phyloP scores from a whole-genome alignment of 495 filamentous ascomycete species.

The Trichoderma gamsii region DNA sequence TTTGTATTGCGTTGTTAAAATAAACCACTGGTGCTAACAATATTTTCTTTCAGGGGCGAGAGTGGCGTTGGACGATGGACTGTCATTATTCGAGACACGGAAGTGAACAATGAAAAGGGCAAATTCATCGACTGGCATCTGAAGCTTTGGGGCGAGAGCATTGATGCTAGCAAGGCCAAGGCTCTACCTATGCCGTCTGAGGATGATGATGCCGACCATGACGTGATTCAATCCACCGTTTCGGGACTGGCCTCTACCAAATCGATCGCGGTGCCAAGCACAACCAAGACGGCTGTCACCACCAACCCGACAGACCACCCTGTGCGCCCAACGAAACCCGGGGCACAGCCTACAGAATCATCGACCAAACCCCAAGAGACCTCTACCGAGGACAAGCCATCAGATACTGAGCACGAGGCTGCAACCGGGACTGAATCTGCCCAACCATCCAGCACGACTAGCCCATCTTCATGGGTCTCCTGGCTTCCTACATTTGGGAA shows the following conservation, averaged over 20 bases:
- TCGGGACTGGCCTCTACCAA: conserved; percentile 37
- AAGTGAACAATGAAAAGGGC: conserved; percentile 68
- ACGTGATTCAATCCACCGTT: conserved; percentile 41
- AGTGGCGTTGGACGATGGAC: conserved; percentile 83
- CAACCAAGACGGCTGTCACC: conserved; percentile 27
- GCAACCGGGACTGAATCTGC: conserved; percentile 25
- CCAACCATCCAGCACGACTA: conserved; percentile 38
- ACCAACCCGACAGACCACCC: conserved; percentile 62
- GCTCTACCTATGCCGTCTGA: conserved; percentile 78
- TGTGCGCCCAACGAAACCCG: conserved; percentile 65
- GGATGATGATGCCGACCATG: conserved; percentile 76
- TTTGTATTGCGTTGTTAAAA: conserved; percentile 14
- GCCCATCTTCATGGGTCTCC: conserved; percentile 60
- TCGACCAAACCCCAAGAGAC: conserved; percentile 17
- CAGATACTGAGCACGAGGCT: conserved; percentile 24
- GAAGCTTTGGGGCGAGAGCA: conserved; percentile 85
- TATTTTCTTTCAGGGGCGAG: conserved; percentile 64
- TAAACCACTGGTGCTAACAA: conserved; percentile 20
- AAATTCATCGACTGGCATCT: conserved; percentile 88
- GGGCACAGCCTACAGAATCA: conserved; percentile 36
- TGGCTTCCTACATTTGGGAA: conserved; percentile 96
- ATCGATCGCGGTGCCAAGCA: conserved; percentile 23
- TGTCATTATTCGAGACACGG: conserved; percentile 79
- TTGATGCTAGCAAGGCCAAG: conserved; percentile 62
- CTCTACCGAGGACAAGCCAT: conserved; percentile 22